Conservation (phyloP, 768 basidiomycete genomes). For the Calocera viscosa region DNA sequence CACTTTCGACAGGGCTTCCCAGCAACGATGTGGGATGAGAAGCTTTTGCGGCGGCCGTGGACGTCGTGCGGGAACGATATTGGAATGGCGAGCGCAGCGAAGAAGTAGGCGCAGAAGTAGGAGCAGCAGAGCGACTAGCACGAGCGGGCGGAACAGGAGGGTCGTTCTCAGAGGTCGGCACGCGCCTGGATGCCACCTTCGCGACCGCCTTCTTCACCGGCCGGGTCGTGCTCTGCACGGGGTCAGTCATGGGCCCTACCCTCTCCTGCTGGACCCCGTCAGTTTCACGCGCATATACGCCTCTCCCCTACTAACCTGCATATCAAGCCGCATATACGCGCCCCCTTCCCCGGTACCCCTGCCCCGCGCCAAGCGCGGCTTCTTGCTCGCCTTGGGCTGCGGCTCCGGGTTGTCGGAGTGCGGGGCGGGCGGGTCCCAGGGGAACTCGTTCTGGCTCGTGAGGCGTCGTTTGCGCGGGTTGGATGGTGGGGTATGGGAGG, state of each 20-base stretch:
- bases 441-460: not conserved
- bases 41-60: not conserved
- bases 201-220: not conserved
- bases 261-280: not conserved
- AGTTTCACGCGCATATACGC: not conserved
- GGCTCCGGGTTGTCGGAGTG: not conserved
- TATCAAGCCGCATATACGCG: not conserved
- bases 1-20: not conserved
- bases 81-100: not conserved
- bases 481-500: not conserved
- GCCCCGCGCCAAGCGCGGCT: not conserved
- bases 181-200: not conserved
- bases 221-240: not conserved
- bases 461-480: not conserved
- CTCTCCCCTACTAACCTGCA: not conserved
- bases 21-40: not conserved
- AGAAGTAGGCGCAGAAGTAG: not conserved
- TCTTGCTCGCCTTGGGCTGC: not conserved
- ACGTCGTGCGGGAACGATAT: not conserved
- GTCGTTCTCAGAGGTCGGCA: not conserved
- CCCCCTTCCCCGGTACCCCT: not conserved
- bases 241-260: not conserved
- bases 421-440: not conserved
- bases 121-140: not conserved
- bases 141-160: not conserved